Evolutionary conservation across 148 eudicot genomes (phyloP).

Genomic region (Rhododendron griersonianum): DNA sequence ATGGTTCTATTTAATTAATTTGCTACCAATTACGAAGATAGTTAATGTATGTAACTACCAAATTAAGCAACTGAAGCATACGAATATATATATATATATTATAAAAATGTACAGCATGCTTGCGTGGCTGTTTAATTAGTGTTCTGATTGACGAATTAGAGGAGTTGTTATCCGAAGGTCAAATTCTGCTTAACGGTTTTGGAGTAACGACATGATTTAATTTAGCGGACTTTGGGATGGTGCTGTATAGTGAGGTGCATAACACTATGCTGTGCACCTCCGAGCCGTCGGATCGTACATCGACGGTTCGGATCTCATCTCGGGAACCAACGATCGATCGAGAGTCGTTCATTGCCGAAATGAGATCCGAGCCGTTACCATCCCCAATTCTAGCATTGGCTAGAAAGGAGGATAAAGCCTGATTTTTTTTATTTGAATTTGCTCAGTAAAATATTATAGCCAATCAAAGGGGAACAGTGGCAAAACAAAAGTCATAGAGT

Average conservation of each 20-base stretch:
- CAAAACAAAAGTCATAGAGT: neutral
- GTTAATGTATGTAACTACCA: neutral
- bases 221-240: neutral
- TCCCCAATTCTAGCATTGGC: neutral
- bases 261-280: too few species aligned
- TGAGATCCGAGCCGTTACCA: too few species aligned
- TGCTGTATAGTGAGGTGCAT: too few species aligned
- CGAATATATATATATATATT: neutral
- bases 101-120: neutral
- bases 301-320: too few species aligned
- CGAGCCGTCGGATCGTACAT: too few species aligned
- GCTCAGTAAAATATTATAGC: neutral
- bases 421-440: neutral
- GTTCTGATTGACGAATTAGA: neutral
- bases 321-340: too few species aligned
- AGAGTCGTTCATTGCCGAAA: too few species aligned
- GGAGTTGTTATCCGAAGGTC: neutral
- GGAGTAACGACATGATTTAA: neutral
- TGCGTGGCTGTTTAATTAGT: neutral
- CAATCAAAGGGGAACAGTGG: neutral
- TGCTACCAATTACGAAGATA: neutral
- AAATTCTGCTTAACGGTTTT: conserved; percentile 1
- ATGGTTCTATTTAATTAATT: neutral
- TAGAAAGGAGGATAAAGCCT: neutral
- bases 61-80: neutral